Conservation (phyloP, 2,329 filamentous ascomycete genomes). For the Sporothrix luriei region DNA sequence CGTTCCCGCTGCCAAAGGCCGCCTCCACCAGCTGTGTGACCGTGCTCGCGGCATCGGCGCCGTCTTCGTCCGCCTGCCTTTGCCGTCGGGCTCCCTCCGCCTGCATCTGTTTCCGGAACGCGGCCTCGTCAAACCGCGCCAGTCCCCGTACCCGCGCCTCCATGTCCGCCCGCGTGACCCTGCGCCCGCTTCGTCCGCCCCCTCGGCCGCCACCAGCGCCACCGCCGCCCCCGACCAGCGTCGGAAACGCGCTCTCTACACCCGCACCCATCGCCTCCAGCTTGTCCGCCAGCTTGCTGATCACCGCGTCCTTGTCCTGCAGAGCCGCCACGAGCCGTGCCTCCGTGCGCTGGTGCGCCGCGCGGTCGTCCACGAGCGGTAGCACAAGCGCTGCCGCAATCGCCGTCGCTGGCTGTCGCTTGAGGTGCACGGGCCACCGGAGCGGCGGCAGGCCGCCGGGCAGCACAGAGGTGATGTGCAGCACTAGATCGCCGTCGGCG, state of each 20-base stretch:
- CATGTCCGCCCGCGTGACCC: slow-evolving; percentile 49
- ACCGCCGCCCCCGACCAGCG: slow-evolving; percentile 39
- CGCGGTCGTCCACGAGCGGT: slow-evolving; percentile 54
- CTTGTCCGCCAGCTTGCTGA: slow-evolving; percentile 57
- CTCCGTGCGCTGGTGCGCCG: slow-evolving; percentile 47
- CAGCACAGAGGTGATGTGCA: slow-evolving; percentile 62
- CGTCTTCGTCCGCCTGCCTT: background rate
- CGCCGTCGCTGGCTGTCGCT: slow-evolving; percentile 48
- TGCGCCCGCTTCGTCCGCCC: slow-evolving; percentile 54
- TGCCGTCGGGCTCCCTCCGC: background rate
- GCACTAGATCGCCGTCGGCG: slow-evolving; percentile 48
- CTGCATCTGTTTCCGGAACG: slow-evolving; percentile 44
- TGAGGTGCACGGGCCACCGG: slow-evolving; percentile 65
- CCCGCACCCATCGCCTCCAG: slow-evolving; percentile 55
- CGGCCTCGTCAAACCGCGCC: slow-evolving; percentile 50
- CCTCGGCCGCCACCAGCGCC: slow-evolving; percentile 37
- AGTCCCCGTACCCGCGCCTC: slow-evolving; percentile 56
- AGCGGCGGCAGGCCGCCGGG: slow-evolving; percentile 65
- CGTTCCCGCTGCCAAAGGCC: slow-evolving; percentile 47
- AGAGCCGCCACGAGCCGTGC: slow-evolving; percentile 50
- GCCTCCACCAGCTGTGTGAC: slow-evolving; percentile 43
- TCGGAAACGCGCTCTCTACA: slow-evolving; percentile 57
- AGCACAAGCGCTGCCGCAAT: slow-evolving; percentile 55
- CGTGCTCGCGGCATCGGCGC: background rate
- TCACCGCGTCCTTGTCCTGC: slow-evolving; percentile 55